Base-by-base conservation (phyloP, 1,139 yeast species). In the Sugiyamaella pinicola region DNA sequence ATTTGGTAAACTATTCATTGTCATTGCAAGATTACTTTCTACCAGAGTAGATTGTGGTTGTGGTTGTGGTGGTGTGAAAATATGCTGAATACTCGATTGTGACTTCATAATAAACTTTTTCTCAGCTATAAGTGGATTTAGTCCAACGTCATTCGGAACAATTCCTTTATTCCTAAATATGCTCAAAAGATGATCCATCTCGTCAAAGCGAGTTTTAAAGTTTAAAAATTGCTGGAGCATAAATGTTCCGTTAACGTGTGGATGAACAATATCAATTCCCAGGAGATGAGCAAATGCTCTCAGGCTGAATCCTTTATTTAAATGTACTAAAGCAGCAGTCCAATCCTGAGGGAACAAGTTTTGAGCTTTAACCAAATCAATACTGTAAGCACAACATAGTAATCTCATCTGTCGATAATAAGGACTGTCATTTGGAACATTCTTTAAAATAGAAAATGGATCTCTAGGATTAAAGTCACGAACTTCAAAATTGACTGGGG, bases 381-480 rank as follows among this genome's bases (percentile, higher is more conserved):
- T 34, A 10, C 39, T 37, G 43, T 48, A 56, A 8, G 28, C 51
- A 26, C 39, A 28, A 43, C 56, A 55, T 28, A 55, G 42, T 13
- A 55, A 37, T 21, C 22, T 29, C 52, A 55, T 51, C 21, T 41
- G 46, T 10, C 21, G n/a, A 40, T 54, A 54, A 31, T 29, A 48
- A n/a, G 49, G 47, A 35, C 51, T 48, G 19, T 21, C 44, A 13
- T 18, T 19, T 13, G 58, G 60, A 8, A 57, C 54, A 42, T 57
- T 55, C 19, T 24, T 38, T 34, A 55, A 40, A 8, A 57, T 49
- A 19, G 49, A 22, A 46, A 18, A 50, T 1, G 43, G 44, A 41
- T 40, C 50, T 52, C 45, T 21, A 21, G 45, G 37, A 29, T 56
- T 52, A 37, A 56, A 56, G 21, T 45, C 51, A 6, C 9, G 38